Conservation (phyloP, 2,329 filamentous ascomycete species). For the Exophiala calicioides region DNA sequence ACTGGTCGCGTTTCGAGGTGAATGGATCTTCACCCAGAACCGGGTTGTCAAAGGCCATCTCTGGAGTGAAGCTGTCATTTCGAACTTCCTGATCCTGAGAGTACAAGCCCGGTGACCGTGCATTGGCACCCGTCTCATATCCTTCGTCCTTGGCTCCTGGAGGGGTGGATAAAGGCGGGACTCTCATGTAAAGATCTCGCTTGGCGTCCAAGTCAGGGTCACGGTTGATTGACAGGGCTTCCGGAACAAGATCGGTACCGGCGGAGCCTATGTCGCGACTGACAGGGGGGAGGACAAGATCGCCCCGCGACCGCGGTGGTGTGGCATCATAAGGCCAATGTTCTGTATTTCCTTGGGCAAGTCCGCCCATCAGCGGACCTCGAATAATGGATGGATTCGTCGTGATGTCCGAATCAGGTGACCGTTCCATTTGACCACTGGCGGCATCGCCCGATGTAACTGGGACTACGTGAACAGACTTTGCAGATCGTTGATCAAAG, state of each 20-base stretch:
- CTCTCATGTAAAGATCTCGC: slow-evolving; percentile 38
- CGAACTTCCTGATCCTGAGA: slow-evolving; percentile 12
- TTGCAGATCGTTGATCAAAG: slow-evolving; percentile 8
- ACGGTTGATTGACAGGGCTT: slow-evolving; percentile 34
- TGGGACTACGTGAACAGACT: slow-evolving; percentile 23
- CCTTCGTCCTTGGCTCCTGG: slow-evolving; percentile 78
- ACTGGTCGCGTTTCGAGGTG: slow-evolving; percentile 61
- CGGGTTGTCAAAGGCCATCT: slow-evolving; percentile 7
- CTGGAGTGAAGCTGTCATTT: slow-evolving; percentile 22
- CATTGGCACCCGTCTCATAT: slow-evolving; percentile 73
- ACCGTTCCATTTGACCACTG: slow-evolving; percentile 22
- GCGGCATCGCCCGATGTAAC: slow-evolving; percentile 9
- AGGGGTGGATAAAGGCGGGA: slow-evolving; percentile 50
- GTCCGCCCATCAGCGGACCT: slow-evolving; percentile 67
- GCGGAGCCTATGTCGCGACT: slow-evolving; percentile 48
- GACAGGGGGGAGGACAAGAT: slow-evolving; percentile 36
- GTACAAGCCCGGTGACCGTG: slow-evolving; percentile 27
- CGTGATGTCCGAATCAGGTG: slow-evolving; percentile 62
- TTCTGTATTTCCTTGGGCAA: slow-evolving; percentile 49
- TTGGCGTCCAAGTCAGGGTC: slow-evolving; percentile 41
- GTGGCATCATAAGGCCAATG: slow-evolving; percentile 61
- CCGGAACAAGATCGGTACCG: slow-evolving; percentile 39
- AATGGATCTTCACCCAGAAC: slow-evolving; percentile 63
- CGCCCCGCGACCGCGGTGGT: slow-evolving; percentile 45
- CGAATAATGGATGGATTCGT: slow-evolving; percentile 85